Evolutionary conservation across 164 flowering plant genomes (phyloP).

Genomic region (Houttuynia cordata): DNA sequence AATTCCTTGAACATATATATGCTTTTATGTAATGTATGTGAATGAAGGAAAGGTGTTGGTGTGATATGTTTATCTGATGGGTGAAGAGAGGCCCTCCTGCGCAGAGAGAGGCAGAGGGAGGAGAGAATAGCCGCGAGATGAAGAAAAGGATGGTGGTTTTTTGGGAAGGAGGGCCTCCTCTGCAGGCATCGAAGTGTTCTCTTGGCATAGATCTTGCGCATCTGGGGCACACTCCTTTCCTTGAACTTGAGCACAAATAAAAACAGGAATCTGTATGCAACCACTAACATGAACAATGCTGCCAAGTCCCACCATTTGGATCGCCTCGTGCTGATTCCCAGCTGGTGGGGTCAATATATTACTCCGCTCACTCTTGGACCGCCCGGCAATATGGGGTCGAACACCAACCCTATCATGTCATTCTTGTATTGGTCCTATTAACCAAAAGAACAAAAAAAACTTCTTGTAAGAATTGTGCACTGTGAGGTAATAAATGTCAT

Average conservation of each 20-base stretch:
- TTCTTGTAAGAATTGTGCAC: no score
- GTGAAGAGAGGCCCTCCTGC: conserved; percentile 75
- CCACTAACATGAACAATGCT: conserved; percentile 25
- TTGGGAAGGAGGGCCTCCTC: conserved; percentile 50
- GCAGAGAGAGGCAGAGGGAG: conserved; percentile 19
- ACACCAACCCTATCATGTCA: conserved; percentile 49
- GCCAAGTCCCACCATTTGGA: conserved; percentile 72
- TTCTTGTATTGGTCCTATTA: conserved; percentile 64
- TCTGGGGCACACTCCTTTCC: conserved; percentile 40
- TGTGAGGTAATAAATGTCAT: no score
- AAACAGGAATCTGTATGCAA: conserved; percentile 44
- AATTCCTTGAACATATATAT: no score
- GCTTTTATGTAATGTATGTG: no score
- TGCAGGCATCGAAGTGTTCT: conserved; percentile 29
- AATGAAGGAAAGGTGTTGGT: no score
- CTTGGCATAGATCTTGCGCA: conserved; percentile 29
- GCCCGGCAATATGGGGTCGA: conserved; percentile 45
- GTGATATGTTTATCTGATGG: conserved; percentile 20
- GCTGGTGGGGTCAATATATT: conserved; percentile 20
- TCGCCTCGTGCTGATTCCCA: conserved; percentile 26
- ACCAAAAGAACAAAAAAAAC: not conserved
- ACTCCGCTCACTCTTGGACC: conserved; percentile 41
- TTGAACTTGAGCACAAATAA: conserved; percentile 46
- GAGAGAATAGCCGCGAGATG: conserved; percentile 24
- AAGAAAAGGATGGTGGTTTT: conserved; percentile 26